phyloP scores from a whole-genome alignment of 768 basidiomycete species.

The Leccinum incarnatum region DNA sequence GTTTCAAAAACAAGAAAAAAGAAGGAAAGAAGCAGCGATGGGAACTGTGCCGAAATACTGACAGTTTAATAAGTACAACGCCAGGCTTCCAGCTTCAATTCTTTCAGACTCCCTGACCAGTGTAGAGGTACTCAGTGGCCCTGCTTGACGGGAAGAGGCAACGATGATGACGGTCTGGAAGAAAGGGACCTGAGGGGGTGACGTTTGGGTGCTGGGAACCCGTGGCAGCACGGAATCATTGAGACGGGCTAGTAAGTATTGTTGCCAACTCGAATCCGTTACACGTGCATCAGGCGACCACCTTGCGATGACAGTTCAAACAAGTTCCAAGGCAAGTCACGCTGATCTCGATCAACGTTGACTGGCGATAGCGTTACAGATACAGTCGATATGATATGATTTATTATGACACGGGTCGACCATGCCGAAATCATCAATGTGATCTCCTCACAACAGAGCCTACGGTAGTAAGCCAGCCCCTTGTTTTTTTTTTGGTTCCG shows the following conservation, averaged over 20 bases:
- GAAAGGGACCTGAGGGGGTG: neutral
- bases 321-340: neutral
- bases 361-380: no score
- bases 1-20: neutral
- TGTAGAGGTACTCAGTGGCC: neutral
- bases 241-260: neutral
- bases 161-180: neutral
- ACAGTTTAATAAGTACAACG: neutral
- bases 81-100: neutral
- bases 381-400: neutral
- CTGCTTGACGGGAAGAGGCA: neutral
- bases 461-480: neutral
- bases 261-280: constrained; percentile 3
- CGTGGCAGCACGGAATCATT: neutral
- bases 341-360: no score
- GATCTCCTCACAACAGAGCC: neutral
- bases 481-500: neutral
- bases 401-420: neutral
- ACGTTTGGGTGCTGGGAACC: constrained; percentile 1
- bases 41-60: neutral
- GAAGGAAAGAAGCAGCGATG: neutral
- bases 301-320: neutral
- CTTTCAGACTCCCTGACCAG: neutral
- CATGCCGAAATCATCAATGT: neutral
- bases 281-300: constrained; percentile 18